These are phyloP conservation scores for Phialemonium atrogriseum DNA, from an alignment of 2,329 filamentous ascomycete genomes.

Conservation along the genomic window DNA sequence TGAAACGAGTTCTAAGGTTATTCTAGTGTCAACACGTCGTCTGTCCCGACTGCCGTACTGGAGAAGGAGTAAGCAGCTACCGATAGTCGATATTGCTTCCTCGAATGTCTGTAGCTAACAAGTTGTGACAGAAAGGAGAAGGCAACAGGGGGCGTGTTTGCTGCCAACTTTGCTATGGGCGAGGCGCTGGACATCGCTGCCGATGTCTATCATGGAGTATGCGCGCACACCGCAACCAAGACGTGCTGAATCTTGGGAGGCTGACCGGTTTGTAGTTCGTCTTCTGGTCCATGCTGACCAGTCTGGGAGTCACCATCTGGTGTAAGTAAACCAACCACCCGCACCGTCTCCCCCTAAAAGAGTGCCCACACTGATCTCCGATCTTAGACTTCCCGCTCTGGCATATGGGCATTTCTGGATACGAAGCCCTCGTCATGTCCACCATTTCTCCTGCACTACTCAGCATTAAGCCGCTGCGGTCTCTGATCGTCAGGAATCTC, in stretches of 20 bases:
- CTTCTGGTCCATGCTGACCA: constrained; percentile 93
- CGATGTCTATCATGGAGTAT: constrained; percentile 85
- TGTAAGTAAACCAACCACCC: constrained; percentile 63
- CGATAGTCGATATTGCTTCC: no score
- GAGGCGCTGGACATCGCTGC: constrained; percentile 74
- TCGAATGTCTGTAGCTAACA: constrained; percentile 3
- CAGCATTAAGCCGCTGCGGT: constrained; percentile 59
- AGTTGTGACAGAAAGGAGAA: constrained; percentile 58
- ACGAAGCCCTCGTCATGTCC: constrained; percentile 80
- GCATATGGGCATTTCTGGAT: constrained; percentile 98
- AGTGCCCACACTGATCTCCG: background rate
- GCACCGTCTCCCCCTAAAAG: background rate
- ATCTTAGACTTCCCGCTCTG: constrained; percentile 80
- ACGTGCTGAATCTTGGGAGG: background rate
- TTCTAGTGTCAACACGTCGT: constrained; percentile 38
- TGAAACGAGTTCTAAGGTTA: constrained; percentile 30
- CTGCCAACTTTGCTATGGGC: constrained; percentile 62
- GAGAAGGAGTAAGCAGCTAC: constrained; percentile 64
- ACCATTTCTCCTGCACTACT: constrained; percentile 77
- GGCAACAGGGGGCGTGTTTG: constrained; percentile 61
- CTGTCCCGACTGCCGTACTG: constrained; percentile 38
- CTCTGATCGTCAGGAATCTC: constrained; percentile 58
- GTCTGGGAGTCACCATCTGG: constrained; percentile 84
- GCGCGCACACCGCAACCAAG: constrained; percentile 18
- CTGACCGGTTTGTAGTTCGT: constrained; percentile 53